Evolutionary conservation across 768 basidiomycete genomes (phyloP).

Genomic region (Lentinula detonsa): DNA sequence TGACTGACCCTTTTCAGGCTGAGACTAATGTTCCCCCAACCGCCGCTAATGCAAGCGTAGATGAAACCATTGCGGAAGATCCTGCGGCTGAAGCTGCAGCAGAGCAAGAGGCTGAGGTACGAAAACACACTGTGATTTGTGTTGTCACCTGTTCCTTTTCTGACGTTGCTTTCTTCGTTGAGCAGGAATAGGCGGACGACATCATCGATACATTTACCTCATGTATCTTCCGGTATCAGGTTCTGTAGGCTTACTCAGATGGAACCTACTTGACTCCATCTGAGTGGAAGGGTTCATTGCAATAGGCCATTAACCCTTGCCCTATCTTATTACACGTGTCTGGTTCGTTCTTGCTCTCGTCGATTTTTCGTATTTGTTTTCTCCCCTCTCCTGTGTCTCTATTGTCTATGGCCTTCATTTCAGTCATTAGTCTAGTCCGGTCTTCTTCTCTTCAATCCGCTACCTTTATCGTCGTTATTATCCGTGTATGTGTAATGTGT

Average conservation of each 20-base stretch:
- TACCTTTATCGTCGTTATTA: neutral
- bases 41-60: conserved; percentile 18
- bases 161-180: neutral
- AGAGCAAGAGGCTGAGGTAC: neutral
- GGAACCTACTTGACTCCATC: neutral
- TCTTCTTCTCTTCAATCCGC: neutral
- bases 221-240: neutral
- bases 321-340: conserved; percentile 4
- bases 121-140: neutral
- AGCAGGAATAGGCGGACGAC: neutral
- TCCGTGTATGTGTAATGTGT: conserved; percentile 5
- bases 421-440: neutral
- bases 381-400: neutral
- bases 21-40: conserved; percentile 21
- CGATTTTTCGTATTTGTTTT: neutral
- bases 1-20: conserved; percentile 13
- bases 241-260: neutral
- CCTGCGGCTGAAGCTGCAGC: conserved; percentile 24
- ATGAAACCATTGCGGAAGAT: conserved; percentile 38
- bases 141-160: neutral
- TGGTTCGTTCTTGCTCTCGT: conserved; percentile 2
- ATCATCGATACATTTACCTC: neutral
- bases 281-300: neutral
- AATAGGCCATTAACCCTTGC: neutral
- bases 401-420: neutral